These are phyloP conservation scores for Crithidia acanthocephali DNA, from an alignment of 208 protist genomes.

Conservation along the genomic window DNA sequence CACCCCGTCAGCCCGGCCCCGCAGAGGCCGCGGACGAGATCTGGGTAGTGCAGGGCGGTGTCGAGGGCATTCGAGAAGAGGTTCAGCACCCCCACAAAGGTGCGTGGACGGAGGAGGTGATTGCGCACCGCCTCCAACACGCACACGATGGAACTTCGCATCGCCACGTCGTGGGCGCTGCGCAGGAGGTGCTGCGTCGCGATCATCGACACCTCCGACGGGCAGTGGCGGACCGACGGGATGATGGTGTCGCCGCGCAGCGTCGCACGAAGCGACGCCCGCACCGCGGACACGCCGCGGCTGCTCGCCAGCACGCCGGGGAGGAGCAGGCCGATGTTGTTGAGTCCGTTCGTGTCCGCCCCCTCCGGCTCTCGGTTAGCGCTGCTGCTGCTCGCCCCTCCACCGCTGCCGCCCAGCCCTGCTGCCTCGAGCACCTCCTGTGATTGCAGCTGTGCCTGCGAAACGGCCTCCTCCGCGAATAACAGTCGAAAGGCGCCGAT, in stretches of 20 bases:
- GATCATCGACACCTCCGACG: slow-evolving; percentile 39
- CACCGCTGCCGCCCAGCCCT: slow-evolving; percentile 5
- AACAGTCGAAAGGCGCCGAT: slow-evolving; percentile 47
- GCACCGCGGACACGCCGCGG: slow-evolving; percentile 41
- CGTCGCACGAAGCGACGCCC: slow-evolving; percentile 46
- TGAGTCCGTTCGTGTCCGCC: slow-evolving; percentile 7
- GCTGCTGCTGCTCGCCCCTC: background rate
- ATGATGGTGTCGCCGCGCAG: slow-evolving; percentile 60
- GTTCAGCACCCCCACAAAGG: slow-evolving; percentile 75
- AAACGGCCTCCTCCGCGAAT: slow-evolving; percentile 45
- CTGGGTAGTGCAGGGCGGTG: slow-evolving; percentile 45
- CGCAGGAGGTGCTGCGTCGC: slow-evolving; percentile 43
- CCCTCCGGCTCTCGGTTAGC: slow-evolving; percentile 6
- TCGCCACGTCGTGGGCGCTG: slow-evolving; percentile 28
- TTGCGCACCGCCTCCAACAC: slow-evolving; percentile 52
- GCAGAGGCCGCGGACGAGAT: slow-evolving; percentile 9
- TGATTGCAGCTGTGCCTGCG: slow-evolving; percentile 37
- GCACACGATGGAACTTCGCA: slow-evolving; percentile 47
- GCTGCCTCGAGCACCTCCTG: slow-evolving; percentile 27
- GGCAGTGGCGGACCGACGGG: slow-evolving; percentile 31
- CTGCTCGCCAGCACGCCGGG: slow-evolving; percentile 36
- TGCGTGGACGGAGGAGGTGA: slow-evolving; percentile 50
- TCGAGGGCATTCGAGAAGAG: slow-evolving; percentile 69
- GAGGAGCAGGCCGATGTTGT: slow-evolving; percentile 37
- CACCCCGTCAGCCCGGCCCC: background rate